Evolutionary conservation across 306 rosid genomes (phyloP), one percentile per base, ranked within the genome.

Genomic region (Rubus idaeus): DNA sequence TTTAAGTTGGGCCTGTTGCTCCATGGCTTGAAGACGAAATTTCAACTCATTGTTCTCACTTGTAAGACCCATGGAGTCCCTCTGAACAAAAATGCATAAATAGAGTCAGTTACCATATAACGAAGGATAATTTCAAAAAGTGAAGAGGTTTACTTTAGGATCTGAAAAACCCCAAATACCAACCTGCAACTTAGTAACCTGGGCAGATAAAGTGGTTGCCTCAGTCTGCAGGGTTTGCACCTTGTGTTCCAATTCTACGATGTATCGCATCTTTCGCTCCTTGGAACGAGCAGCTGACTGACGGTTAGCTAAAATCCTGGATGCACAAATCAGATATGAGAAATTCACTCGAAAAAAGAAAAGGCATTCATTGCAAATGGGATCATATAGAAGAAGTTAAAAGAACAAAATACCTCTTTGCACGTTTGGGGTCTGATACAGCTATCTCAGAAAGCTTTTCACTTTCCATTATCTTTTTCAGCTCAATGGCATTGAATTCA

Each of bases 201-300:
- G 92, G 12, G 96, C 84, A 81, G 94, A 93, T 84, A 93, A 78
- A 47, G 90, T 85, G 65, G 94, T 89, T 65, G 96, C 92, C 82
- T 93, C 96, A 64, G 97, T 83, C 91, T 89, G 96, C 83, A 93
- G 94, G 68, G 94, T 93, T 83, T 90, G 97, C 76, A 91, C 96
- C 86, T 89, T 93, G 69, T 89, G 97, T 86, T 93, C 97, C 80
- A 93, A 80, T 83, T 93, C 97, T 68, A 86, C 77, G 74, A 91
- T 93, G 85, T 93, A 90, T 5, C 86, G 89, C 77, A 75, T 83
- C 80, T 88, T 89, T 63, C 96, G 79, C 78, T 93, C 97, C 85
- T 93, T 93, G 46, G 97, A 93, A 45, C 97, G 97, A 58, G 97
- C 97, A 78, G 97, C 97, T 40, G 97, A 93, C 74, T 85, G 91